These are phyloP conservation scores for Lentinula boryana DNA, from an alignment of 768 basidiomycete species.

Conservation along the genomic window DNA sequence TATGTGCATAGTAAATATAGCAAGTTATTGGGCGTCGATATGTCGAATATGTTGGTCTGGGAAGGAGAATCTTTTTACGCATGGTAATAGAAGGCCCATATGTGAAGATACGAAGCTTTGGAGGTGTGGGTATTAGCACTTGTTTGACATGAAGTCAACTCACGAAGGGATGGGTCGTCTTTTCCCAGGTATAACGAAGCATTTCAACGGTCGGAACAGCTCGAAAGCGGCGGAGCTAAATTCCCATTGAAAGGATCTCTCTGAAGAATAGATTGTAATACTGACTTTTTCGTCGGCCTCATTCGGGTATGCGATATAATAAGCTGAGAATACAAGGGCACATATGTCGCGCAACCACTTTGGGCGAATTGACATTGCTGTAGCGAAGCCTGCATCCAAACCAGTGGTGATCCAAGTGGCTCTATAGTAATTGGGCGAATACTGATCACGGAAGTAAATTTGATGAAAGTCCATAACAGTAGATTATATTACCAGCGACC, in stretches of 20 bases:
- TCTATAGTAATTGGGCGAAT: conserved; percentile 89
- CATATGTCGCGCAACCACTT: conserved; percentile 89
- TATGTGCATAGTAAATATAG: conserved; percentile 76
- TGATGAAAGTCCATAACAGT: not conserved
- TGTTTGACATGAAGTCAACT: conserved; percentile 15
- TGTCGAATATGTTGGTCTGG: conserved; percentile 70
- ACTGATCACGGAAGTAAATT: conserved; percentile 35
- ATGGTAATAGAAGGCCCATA: conserved; percentile 57
- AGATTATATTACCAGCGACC: not conserved
- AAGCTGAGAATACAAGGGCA: conserved; percentile 78
- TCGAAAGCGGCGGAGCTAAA: conserved; percentile 82
- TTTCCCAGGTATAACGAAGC: conserved; percentile 95
- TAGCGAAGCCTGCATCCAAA: conserved; percentile 95
- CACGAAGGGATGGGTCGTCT: conserved; percentile 90
- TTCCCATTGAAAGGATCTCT: not conserved
- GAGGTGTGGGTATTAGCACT: conserved; percentile 4
- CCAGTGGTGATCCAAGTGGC: conserved; percentile 94
- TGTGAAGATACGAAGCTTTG: conserved; percentile 64
- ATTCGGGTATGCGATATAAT: conserved; percentile 83
- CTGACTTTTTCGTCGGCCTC: conserved; percentile 96
- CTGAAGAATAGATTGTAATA: not conserved
- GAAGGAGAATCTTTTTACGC: conserved; percentile 72
- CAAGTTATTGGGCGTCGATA: conserved; percentile 80
- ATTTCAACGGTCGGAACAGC: conserved; percentile 95
- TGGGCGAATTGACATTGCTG: conserved; percentile 87